These are phyloP conservation scores for Vanrija pseudolonga DNA, from an alignment of 1,284 basidiomycete species.

Conservation along the genomic window DNA sequence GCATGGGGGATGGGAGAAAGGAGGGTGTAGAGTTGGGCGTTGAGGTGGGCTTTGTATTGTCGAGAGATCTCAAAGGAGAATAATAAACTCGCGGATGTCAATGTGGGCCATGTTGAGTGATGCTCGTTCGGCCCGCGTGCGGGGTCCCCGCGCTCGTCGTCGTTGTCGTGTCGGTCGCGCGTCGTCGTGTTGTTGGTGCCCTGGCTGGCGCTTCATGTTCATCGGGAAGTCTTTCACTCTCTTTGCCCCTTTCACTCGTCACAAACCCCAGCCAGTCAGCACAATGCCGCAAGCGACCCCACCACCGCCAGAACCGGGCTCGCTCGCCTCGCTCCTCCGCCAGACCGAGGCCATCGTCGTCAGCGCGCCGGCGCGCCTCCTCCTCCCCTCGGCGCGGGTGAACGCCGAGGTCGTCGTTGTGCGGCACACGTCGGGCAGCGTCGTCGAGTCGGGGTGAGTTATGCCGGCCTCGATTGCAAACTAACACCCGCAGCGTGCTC, in stretches of 20 bases:
- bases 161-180: too few species aligned
- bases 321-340: slow-evolving; percentile 17
- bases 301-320: background rate
- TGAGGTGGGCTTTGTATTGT: too few species aligned
- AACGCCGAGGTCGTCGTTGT: slow-evolving; percentile 26
- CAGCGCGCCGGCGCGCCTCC: slow-evolving; percentile 23
- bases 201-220: too few species aligned
- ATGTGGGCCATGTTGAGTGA: too few species aligned
- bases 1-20: slow-evolving; percentile 1
- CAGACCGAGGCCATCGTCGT: slow-evolving; percentile 19
- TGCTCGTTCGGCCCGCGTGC: too few species aligned
- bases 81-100: too few species aligned
- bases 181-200: too few species aligned
- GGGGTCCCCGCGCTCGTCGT: too few species aligned
- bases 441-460: background rate
- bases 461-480: background rate
- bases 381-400: slow-evolving; percentile 11
- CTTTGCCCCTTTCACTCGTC: too few species aligned
- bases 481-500: slow-evolving; percentile 21
- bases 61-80: too few species aligned
- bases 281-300: background rate
- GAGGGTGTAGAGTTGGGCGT: background rate
- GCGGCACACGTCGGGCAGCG: background rate
- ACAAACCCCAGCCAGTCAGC: too few species aligned
- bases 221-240: too few species aligned